Percentiles rank a stretch among this genome's conserved stretches.
Evolutionary conservation across 108 stramenopile species (phyloP).

Genomic region (Craspedostauros australis): DNA sequence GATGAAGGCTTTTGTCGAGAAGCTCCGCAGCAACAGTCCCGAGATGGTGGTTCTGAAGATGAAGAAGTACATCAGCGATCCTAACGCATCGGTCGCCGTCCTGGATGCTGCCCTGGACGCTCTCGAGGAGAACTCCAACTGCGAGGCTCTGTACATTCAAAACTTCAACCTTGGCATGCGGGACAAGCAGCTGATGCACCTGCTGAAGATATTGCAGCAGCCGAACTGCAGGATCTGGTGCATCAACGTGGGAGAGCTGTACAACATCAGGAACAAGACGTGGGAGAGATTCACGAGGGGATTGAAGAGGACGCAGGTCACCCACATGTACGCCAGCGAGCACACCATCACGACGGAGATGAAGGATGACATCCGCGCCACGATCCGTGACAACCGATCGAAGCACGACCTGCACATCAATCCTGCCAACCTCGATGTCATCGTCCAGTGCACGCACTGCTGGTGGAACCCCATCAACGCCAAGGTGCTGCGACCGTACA

Average conservation of each 20-base stretch:
- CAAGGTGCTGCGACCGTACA: slow-evolving; percentile 69
- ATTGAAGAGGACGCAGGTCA: slow-evolving; percentile 77
- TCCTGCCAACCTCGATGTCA: slow-evolving; percentile 84
- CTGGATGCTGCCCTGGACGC: slow-evolving; percentile 84
- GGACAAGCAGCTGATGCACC: slow-evolving; percentile 80
- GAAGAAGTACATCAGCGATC: slow-evolving; percentile 85
- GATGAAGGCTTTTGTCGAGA: slow-evolving; percentile 58
- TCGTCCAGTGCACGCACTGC: slow-evolving; percentile 85
- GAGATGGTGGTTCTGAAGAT: slow-evolving; percentile 89
- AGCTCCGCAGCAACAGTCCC: slow-evolving; percentile 65
- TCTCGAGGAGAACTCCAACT: slow-evolving; percentile 83
- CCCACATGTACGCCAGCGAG: slow-evolving; percentile 92
- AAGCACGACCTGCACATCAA: slow-evolving; percentile 87
- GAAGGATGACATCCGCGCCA: slow-evolving; percentile 74
- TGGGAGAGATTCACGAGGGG: slow-evolving; percentile 84
- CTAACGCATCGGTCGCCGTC: slow-evolving; percentile 72
- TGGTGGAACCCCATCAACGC: slow-evolving; percentile 97
- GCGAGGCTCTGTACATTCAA: slow-evolving; percentile 90
- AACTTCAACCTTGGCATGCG: slow-evolving; percentile 89
- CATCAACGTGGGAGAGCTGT: slow-evolving; percentile 90
- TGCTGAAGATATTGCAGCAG: slow-evolving; percentile 69
- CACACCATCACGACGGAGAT: slow-evolving; percentile 82
- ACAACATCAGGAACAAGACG: slow-evolving; percentile 68
- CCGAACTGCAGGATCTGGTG: slow-evolving; percentile 87
- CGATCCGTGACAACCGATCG: slow-evolving; percentile 79